Evolutionary conservation across 768 basidiomycete genomes (phyloP).

Genomic region (Rhodotorula graminis): DNA sequence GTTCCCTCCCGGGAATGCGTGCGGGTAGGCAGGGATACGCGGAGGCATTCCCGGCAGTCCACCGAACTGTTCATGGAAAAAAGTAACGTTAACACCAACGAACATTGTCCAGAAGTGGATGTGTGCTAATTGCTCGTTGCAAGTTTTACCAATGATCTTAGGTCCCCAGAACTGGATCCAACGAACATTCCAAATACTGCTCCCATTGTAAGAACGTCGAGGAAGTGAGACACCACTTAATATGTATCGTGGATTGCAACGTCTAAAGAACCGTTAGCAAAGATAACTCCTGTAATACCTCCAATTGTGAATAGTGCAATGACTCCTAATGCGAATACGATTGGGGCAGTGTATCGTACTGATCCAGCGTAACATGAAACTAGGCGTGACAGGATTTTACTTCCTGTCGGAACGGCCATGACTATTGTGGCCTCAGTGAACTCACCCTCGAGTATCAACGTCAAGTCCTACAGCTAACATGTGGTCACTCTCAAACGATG

Average conservation of each 20-base stretch:
- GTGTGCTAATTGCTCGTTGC: slow-evolving; percentile 38
- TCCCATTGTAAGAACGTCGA: slow-evolving; percentile 38
- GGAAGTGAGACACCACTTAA: slow-evolving; percentile 38
- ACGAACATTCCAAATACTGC: slow-evolving; percentile 37
- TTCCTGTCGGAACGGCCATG: no score
- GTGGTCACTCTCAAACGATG: no score
- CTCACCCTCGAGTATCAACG: no score
- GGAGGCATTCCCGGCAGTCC: slow-evolving; percentile 19
- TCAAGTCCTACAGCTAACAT: no score
- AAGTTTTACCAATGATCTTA: slow-evolving; percentile 39
- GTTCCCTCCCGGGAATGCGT: slow-evolving; percentile 40
- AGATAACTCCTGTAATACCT: slow-evolving; percentile 34
- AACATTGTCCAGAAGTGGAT: slow-evolving; percentile 40
- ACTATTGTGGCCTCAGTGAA: no score
- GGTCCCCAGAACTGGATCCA: slow-evolving; percentile 39
- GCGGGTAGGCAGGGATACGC: slow-evolving; percentile 36
- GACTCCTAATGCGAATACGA: slow-evolving; percentile 33
- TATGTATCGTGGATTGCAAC: slow-evolving; percentile 35
- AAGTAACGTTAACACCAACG: slow-evolving; percentile 34
- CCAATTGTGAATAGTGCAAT: slow-evolving; percentile 36
- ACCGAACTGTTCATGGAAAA: slow-evolving; percentile 33
- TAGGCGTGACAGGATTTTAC: no score
- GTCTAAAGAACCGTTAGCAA: slow-evolving; percentile 39
- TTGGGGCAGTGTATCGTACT: slow-evolving; percentile 28
- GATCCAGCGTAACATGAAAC: no score